Evolutionary conservation across 768 basidiomycete species (phyloP).

Genomic region (Boletus speciosus): DNA sequence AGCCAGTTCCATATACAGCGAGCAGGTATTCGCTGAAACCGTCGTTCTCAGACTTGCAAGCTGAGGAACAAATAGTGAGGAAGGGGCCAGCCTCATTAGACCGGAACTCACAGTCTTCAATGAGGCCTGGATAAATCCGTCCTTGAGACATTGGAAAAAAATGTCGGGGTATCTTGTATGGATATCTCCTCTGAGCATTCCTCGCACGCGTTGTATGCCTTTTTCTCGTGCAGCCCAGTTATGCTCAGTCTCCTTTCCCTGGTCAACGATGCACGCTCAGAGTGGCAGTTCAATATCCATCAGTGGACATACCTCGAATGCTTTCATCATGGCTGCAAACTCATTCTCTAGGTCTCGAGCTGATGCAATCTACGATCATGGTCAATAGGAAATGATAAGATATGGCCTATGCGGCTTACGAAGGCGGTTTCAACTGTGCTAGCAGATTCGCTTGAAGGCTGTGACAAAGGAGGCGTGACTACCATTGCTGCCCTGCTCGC

Average conservation of each 20-base stretch:
- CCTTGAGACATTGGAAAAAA: constrained; percentile 73
- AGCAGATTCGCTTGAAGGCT: constrained; percentile 38
- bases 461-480: constrained; percentile 41
- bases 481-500: constrained; percentile 54
- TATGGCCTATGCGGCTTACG: constrained; percentile 41
- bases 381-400: not conserved
- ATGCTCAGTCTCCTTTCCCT: constrained; percentile 97
- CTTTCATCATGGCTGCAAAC: constrained; percentile 71
- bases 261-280: constrained; percentile 2
- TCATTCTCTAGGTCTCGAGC: constrained; percentile 81
- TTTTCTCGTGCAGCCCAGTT: constrained; percentile 89
- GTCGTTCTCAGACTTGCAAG: constrained; percentile 89
- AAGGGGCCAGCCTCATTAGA: not conserved
- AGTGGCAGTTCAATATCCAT: not conserved
- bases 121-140: constrained; percentile 76
- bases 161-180: constrained; percentile 68
- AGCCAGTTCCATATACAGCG: constrained; percentile 74
- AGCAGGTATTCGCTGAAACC: constrained; percentile 73
- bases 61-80: constrained; percentile 38
- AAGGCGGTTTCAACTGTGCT: constrained; percentile 62
- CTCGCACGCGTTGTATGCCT: constrained; percentile 72
- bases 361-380: constrained; percentile 68
- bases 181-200: constrained; percentile 87
- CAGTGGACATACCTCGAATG: constrained; percentile 64
- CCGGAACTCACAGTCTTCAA: constrained; percentile 71